Evolutionary conservation across 1,284 basidiomycete species (phyloP).

Genomic region (Rhodotorula sp.): DNA sequence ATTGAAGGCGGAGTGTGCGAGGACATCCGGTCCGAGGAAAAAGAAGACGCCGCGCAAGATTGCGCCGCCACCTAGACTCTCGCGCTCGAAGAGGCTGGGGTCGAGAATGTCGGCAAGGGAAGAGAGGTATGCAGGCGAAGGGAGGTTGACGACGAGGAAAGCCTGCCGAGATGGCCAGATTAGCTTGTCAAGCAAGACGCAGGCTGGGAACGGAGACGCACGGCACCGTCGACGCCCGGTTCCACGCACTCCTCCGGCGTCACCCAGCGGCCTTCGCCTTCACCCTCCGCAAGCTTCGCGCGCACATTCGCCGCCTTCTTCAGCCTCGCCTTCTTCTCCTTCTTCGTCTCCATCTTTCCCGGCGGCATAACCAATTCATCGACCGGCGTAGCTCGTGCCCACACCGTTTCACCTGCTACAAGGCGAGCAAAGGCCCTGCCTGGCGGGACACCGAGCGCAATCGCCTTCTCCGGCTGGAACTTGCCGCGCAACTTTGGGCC

Average conservation of each 20-base stretch:
- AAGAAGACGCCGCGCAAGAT: conserved; percentile 23
- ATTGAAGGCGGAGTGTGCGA: neutral
- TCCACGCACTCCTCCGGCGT: conserved; percentile 33
- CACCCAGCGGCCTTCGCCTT: conserved; percentile 39
- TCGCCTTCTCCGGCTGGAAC: conserved; percentile 71
- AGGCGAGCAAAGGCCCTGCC: conserved; percentile 57
- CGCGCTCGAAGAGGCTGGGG: neutral
- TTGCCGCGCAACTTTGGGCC: conserved; percentile 80
- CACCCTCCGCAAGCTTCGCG: conserved; percentile 10
- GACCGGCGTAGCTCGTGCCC: conserved; percentile 9
- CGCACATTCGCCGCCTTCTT: neutral
- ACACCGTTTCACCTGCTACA: conserved; percentile 52
- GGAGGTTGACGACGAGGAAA: conserved; percentile 37
- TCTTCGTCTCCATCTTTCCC: conserved; percentile 13
- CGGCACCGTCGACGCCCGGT: conserved; percentile 17
- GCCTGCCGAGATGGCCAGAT: conserved; percentile 8
- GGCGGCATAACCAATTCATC: too few relatives aligned
- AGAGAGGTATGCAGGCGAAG: conserved; percentile 16
- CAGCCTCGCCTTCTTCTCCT: neutral
- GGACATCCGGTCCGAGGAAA: conserved; percentile 31
- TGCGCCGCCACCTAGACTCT: neutral
- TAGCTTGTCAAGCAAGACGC: too few relatives aligned
- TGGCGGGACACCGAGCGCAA: conserved; percentile 63
- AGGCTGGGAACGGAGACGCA: neutral
- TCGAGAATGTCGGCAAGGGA: neutral